Percentiles rank a stretch among this genome's conserved stretches.
These are phyloP conservation scores for Simplicillium aogashimaense DNA, from an alignment of 2,329 filamentous ascomycete species.

Conservation along the genomic window DNA sequence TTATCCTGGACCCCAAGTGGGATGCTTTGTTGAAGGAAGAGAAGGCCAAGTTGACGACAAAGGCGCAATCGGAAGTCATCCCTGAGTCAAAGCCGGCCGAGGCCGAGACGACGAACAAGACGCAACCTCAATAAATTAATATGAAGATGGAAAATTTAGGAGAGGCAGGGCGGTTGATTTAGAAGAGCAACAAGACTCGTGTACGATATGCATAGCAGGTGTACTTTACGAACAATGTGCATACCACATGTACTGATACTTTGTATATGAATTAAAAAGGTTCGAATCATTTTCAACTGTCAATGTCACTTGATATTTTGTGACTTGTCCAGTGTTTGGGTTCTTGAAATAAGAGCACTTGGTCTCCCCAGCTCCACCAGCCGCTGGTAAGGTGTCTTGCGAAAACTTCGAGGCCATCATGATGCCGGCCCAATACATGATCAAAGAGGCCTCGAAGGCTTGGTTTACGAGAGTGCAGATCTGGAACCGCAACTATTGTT, in stretches of 20 bases:
- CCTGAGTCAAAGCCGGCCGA: constrained; percentile 13
- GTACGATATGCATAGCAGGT: constrained; percentile 2
- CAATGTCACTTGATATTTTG: too few relatives aligned
- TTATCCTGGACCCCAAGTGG: constrained; percentile 37
- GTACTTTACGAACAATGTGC: too few relatives aligned
- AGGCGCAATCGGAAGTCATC: constrained; percentile 11
- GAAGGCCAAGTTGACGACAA: constrained; percentile 9
- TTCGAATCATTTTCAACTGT: background rate
- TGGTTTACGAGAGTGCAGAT: constrained; percentile 72
- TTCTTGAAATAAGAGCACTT: constrained; percentile 61
- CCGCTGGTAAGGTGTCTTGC: constrained; percentile 62
- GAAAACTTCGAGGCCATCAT: constrained; percentile 64
- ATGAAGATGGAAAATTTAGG: constrained; percentile 1
- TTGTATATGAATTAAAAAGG: constrained; percentile 13
- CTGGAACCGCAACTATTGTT: constrained; percentile 60
- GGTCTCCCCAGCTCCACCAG: constrained; percentile 73
- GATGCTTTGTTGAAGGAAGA: constrained; percentile 18
- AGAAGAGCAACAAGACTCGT: background rate
- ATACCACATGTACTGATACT: constrained; percentile 1
- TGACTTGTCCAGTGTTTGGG: constrained; percentile 34
- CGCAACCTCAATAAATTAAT: constrained; percentile 1
- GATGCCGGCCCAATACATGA: constrained; percentile 38
- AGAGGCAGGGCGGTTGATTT: background rate
- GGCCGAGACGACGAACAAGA: constrained; percentile 2
- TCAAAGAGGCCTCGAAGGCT: constrained; percentile 54